Conservation (phyloP, 352 stramenopile species). For the Pythium phragmiticola region DNA sequence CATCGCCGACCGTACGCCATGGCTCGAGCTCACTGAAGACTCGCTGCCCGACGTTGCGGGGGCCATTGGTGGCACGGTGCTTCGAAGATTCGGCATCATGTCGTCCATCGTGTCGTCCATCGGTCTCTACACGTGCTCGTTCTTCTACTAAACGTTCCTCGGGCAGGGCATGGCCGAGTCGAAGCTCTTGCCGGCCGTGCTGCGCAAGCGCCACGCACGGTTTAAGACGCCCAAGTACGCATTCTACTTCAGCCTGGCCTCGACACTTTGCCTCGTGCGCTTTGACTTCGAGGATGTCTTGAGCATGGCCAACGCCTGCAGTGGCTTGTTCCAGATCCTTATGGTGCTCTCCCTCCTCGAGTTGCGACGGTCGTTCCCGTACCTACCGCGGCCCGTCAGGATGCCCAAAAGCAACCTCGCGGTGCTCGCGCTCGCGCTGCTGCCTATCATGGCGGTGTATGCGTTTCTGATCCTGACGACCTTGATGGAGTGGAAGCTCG, state of each 20-base stretch:
- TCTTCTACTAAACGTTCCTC: conserved; percentile 3
- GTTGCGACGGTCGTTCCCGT: conserved; percentile 47
- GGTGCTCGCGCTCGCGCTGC: neutral
- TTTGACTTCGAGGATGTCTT: conserved; percentile 1
- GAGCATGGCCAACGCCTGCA: neutral
- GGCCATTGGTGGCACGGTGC: conserved; percentile 61
- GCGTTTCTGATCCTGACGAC: conserved; percentile 8
- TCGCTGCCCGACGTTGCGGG: conserved; percentile 1
- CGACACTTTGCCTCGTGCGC: neutral
- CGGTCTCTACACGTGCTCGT: neutral
- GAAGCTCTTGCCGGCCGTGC: neutral
- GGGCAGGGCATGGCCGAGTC: neutral
- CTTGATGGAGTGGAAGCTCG: conserved; percentile 5
- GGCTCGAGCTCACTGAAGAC: conserved; percentile 14
- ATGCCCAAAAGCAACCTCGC: conserved; percentile 10
- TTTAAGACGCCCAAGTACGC: conserved; percentile 3
- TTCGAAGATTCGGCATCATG: conserved; percentile 51
- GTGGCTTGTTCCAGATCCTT: neutral
- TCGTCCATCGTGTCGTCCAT: neutral
- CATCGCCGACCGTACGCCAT: conserved; percentile 7
- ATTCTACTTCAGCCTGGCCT: neutral
- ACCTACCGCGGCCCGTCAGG: conserved; percentile 38
- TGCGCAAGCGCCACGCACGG: neutral
- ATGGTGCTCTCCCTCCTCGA: conserved; percentile 31
- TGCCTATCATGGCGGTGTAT: neutral